Evolutionary conservation across 176 grass and related monocot species (phyloP), one percentile per base, ranked within the genome.

Genomic region (Cenchrus americanus): DNA sequence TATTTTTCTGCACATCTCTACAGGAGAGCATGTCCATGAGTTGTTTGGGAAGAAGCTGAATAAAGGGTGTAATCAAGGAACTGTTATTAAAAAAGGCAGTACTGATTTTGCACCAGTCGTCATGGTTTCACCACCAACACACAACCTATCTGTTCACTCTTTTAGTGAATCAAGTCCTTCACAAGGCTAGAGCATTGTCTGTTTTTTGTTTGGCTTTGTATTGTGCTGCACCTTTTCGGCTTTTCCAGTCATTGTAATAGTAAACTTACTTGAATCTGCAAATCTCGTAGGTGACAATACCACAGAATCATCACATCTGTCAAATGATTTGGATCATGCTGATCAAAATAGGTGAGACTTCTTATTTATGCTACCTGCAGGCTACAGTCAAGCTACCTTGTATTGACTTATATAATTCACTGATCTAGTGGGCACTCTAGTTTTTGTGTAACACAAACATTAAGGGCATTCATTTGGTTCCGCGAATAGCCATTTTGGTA

Each of bases 231-330:
- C n/a, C 27, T 30, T 30, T 30, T 30, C 27, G 27, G 27, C 47
- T 47, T 80, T 26, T 52, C 17, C 37, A 77, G 7, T 57, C 73
- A 50, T 32, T 80, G 44, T 11, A 50, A 11, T 47, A 47, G 10
- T 54, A 86, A 57, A 3, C n/a, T 62, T 79, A 3, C n/a, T 62
- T 79, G 69, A 73, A 75, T 64, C 59, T 83, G 80, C 55, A 88
- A 70, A 78, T 54, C 46, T 72, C 71, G 55, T 71, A 83, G 86
- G 57, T 72, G 23, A 30, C 17, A 37, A 61, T 50, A 19, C 26
- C 8, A 18, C 32, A 64, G 55, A 32, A 44, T 43, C 40, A 0
- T 43, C 55, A 65, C 46, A 41, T 43, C 17, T n/a, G 10, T 26
- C 30, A 53, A 37, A 43, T 83, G 17, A 0, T 57, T 34, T 67